These are phyloP conservation scores for Cicer cuneatum DNA, from an alignment of 306 rosid genomes.

Conservation along the genomic window DNA sequence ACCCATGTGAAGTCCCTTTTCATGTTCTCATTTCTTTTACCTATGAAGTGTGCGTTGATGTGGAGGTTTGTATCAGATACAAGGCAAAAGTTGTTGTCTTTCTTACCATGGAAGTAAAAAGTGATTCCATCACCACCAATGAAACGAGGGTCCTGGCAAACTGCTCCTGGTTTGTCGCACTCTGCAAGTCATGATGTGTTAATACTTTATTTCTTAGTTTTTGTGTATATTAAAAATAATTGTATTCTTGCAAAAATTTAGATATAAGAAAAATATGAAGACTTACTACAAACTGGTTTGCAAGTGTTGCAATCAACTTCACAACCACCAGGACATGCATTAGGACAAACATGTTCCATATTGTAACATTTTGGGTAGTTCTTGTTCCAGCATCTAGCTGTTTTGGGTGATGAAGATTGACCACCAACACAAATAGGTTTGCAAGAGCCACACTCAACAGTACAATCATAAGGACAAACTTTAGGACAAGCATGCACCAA, in stretches of 20 bases:
- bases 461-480: slow-evolving; percentile 60
- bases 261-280: background rate
- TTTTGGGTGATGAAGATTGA: slow-evolving; percentile 15
- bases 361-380: slow-evolving; percentile 54
- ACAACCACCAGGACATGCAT: slow-evolving; percentile 57
- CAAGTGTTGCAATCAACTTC: slow-evolving; percentile 69
- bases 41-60: slow-evolving; percentile 74
- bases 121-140: slow-evolving; percentile 70
- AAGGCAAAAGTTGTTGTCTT: slow-evolving; percentile 64
- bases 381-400: slow-evolving; percentile 54
- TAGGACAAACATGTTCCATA: slow-evolving; percentile 57
- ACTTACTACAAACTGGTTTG: slow-evolving; percentile 74
- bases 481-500: slow-evolving; percentile 66
- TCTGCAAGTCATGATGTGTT: background rate
- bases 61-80: slow-evolving; percentile 67
- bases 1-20: slow-evolving; percentile 80
- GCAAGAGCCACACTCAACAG: slow-evolving; percentile 64
- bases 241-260: background rate
- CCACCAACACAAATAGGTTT: slow-evolving; percentile 53
- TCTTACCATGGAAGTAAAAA: slow-evolving; percentile 80
- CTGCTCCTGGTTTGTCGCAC: slow-evolving; percentile 55
- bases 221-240: too few species aligned
- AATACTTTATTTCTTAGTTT: too few species aligned
- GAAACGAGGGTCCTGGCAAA: slow-evolving; percentile 67
- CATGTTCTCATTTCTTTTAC: slow-evolving; percentile 59